Evolutionary conservation across 1,284 basidiomycete genomes (phyloP), one percentile per base, ranked within the genome.

Genomic region (Entoloma clypeatum): DNA sequence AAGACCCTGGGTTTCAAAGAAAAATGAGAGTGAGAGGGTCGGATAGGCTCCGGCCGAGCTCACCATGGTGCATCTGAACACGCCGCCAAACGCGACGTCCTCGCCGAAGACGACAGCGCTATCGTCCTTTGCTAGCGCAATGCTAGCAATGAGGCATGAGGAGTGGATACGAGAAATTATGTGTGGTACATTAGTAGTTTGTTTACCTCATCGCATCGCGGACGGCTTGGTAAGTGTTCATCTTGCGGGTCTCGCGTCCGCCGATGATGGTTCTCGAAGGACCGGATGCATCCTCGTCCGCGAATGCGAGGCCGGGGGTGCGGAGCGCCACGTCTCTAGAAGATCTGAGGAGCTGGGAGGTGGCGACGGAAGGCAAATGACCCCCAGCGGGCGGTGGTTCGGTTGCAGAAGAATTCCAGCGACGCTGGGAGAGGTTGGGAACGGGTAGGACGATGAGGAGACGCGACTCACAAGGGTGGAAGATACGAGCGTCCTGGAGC

Each of bases 71-170:
- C 86, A 91, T 44, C 92, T 75, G 59, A 97, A 96, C 3, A 96
- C 93, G 5, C 93, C 92, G 11, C 92, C 92, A 51, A 95, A 95
- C 2, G 87, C 86, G 33, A 95, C 90, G 51, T 95, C 92, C 60
- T 81, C 92, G n/a, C 94, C 93, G 56, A 97, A 96, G 0, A 96
- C 81, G 7, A 93, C 81, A 0, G 93, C 80, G 33, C 71, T 86
- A 30, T 92, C 86, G 56, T 97, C 92, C 53, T 87, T 90, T 29
- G 73, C 68, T n/a, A 95, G 62, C 3, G 86, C 86, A 43, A 85
- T 88, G 40, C 90, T 90, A 50, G 43, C 44, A 27, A 47, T 25
- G 41, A 27, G 25, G 36, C 6, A 42, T 19, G 4, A 25, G 14
- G 25, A 32, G 16, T 7, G n/a, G 25, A 14, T 13, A 17, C 14